Evolutionary conservation across 129 eudicot genomes (phyloP), one percentile per base, ranked within the genome.

Genomic region (Sambucus nigra): DNA sequence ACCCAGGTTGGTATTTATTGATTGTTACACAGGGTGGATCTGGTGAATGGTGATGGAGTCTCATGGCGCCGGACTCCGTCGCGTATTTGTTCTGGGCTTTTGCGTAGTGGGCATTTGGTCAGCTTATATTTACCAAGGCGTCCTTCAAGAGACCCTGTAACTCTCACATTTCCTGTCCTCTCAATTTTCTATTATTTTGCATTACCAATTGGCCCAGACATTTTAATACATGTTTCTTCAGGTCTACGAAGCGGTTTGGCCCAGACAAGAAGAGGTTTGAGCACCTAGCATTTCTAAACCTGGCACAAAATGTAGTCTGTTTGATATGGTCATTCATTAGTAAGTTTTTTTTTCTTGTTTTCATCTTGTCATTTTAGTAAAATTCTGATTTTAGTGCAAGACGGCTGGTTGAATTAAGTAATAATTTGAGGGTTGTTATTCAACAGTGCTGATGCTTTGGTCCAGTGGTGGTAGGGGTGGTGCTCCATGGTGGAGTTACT

Each of bases 401-500:
- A 4, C 13, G n/a, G 25, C n/a, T 25, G 13, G 52, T 28, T 21
- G 57, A 38, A 6, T 45, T 26, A 14, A 15, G 35, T 57, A 21
- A 45, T 46, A 39, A 67, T 65, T 51, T 53, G 61, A 13, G 10
- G 46, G n/a, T 42, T 55, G 17, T 62, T 39, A 15, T 60, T 18
- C 41, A 60, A 28, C 59, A 86, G 99, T 91, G 99, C 66, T 86
- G 38, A 91, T 60, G 69, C 55, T 91, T 53, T 91, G 95, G 99
- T 77, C 95, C 0, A 67, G 75, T 61, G 69, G 84, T 40, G 53
- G 77, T 27, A 50, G 72, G 55, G 82, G 80, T 21, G 94, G 82
- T 61, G 94, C 99, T 67, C 99, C 99, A 7, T 91, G 99, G 95
- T 91, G 91, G 94, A 91, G 87, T 73, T 91, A 76, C 18, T 91